Base-by-base conservation (phyloP, 2,329 filamentous ascomycete genomes). In the Nothophaeocryptopus gaeumannii region DNA sequence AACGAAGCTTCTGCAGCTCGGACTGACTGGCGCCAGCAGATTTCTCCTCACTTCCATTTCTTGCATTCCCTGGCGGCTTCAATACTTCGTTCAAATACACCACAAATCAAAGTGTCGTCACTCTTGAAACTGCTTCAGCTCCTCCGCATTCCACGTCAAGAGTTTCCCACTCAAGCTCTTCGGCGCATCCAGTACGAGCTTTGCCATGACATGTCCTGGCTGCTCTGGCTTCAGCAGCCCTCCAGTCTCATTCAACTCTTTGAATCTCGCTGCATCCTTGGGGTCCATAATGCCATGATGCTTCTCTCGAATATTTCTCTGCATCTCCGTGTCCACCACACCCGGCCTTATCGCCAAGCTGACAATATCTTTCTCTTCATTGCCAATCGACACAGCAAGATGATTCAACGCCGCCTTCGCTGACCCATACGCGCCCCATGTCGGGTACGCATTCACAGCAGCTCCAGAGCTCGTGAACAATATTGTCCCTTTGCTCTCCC, bases 261-360 rank as follows among this genome's bases (percentile, higher is more conserved):
- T 75, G 62, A 97, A 97, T 60, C 80, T 83, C 13, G 74, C 69
- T 16, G 75, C 74, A 58, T 84, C 79, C 45, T 76, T 75, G 14
- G 71, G 70, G 57, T 81, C 78, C 78, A 88, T 82, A 12, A 70
- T 71, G 26, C 72, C 75, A 7, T 78, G 75, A 67, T 93, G 86
- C 50, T 83, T 79, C 39, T 90, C 84, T 43, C 93, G 78, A 50
- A 99, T 80, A 50, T 86, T 80, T n/a, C 78, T 78, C 68, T 96
- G 91, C 91, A 96, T 96, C 44, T 85, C 85, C 0, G 91, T 96
- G 64, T 96, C 87, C 7, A 95, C 86, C 39, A 88, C 82, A 2
- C 91, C 91, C 0, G 91, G 91, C 3, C 84, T 78, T 31, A 96
- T 74, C 0, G 88, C 78, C 0, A 96, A 72, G 10, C 82, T 84